phyloP scores from a whole-genome alignment of 306 rosid species.

The Coriaria nepalensis region DNA sequence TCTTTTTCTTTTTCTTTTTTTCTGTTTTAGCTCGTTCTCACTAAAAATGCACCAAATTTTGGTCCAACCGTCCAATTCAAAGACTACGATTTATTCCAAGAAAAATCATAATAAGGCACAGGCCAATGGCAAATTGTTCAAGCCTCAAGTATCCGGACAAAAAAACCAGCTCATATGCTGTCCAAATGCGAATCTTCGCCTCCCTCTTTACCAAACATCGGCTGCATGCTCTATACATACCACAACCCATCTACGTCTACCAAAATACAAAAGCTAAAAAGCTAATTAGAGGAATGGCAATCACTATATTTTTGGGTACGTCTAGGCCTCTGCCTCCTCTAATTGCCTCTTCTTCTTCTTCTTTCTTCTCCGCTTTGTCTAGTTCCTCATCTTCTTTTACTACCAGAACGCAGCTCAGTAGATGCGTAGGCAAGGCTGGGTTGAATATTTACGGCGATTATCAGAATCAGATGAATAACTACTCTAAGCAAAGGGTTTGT shows the following conservation, averaged over 20 bases:
- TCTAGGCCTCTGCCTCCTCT: constrained; percentile 14
- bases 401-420: background rate
- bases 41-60: too few species aligned
- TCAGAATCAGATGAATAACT: constrained; percentile 2
- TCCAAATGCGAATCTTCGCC: constrained; percentile 15
- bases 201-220: background rate
- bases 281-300: constrained; percentile 24
- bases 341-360: constrained; percentile 13
- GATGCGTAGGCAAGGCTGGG: constrained; percentile 6
- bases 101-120: too few species aligned
- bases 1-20: too few species aligned
- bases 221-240: constrained; percentile 3
- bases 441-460: background rate
- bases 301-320: constrained; percentile 19
- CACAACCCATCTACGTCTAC: background rate
- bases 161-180: too few species aligned
- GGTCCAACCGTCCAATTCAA: too few species aligned
- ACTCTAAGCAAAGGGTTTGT: constrained; percentile 2
- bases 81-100: too few species aligned
- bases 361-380: constrained; percentile 2
- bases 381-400: too few species aligned
- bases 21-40: too few species aligned
- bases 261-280: background rate
- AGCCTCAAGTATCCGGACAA: too few species aligned
- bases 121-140: too few species aligned